These are phyloP conservation scores for Phoma sp. DNA, from an alignment of 2,329 filamentous ascomycete species.

Conservation along the genomic window DNA sequence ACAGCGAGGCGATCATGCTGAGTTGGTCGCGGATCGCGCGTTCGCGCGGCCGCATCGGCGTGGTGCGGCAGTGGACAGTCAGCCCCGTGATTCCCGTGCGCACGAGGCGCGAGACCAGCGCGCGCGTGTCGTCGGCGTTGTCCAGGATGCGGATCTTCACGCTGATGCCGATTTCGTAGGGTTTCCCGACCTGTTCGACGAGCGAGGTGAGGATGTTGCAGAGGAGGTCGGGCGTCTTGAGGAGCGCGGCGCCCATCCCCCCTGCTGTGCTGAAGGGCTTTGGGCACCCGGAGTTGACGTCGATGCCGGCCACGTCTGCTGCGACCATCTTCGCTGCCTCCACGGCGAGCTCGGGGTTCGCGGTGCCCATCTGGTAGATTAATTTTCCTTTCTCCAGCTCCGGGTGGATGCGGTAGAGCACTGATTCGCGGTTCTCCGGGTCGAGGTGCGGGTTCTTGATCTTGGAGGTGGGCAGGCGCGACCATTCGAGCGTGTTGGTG, in stretches of 20 bases:
- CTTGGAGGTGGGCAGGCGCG: constrained; percentile 74
- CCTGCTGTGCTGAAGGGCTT: constrained; percentile 94
- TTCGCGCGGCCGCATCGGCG: constrained; percentile 91
- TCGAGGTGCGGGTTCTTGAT: constrained; percentile 63
- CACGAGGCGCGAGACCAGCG: constrained; percentile 77
- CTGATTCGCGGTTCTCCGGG: constrained; percentile 62
- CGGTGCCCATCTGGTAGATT: constrained; percentile 92
- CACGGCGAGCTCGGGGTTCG: constrained; percentile 81
- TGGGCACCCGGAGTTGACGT: constrained; percentile 97
- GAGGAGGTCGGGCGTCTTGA: constrained; percentile 83
- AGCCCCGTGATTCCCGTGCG: constrained; percentile 89
- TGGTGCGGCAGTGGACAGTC: constrained; percentile 94
- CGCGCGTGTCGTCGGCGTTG: constrained; percentile 74
- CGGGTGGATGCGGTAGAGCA: constrained; percentile 87
- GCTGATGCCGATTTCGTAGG: constrained; percentile 88
- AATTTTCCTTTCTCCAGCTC: constrained; percentile 74
- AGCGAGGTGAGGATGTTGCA: constrained; percentile 82
- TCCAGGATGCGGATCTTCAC: constrained; percentile 94
- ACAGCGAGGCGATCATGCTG: constrained; percentile 80
- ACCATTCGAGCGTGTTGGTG: constrained; percentile 84
- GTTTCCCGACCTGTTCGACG: constrained; percentile 75
- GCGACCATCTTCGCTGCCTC: constrained; percentile 84
- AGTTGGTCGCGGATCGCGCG: constrained; percentile 85
- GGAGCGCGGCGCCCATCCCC: constrained; percentile 93
- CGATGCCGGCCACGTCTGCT: constrained; percentile 87